A percentile compares a stretch with the other conserved stretches of the same genome.
phyloP scores from a whole-genome alignment of 2,329 filamentous ascomycete genomes.

The Aaosphaeria pasadenensis region DNA sequence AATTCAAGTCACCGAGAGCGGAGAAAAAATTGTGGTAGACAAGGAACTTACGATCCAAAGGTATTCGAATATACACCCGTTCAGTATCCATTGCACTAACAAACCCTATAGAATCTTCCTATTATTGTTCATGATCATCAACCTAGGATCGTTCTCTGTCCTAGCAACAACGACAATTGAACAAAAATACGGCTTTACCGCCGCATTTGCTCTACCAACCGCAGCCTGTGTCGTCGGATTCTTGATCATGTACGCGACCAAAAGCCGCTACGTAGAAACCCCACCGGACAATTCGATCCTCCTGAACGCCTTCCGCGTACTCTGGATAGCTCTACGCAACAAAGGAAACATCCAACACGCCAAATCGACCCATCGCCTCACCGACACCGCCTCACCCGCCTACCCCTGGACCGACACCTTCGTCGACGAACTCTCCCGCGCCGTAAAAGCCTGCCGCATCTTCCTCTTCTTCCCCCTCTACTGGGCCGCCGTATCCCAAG shows the following conservation, averaged over 20 bases:
- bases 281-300: conserved; percentile 5
- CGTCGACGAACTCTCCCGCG: conserved; percentile 15
- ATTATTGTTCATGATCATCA: conserved; percentile 16
- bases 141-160: conserved; percentile 35
- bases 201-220: conserved; percentile 67
- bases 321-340: conserved; percentile 2
- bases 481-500: conserved; percentile 48
- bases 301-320: conserved; percentile 1
- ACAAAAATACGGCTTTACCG: conserved; percentile 64
- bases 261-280: conserved; percentile 10
- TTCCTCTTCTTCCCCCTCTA: conserved; percentile 59
- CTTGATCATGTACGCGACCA: conserved; percentile 45
- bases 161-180: conserved; percentile 35
- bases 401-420: conserved; percentile 15
- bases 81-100: too few species aligned
- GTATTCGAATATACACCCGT: conserved; percentile 41
- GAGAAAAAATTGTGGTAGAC: conserved; percentile 31
- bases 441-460: conserved; percentile 16
- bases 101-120: too few species aligned
- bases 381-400: neutral
- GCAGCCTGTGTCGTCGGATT: conserved; percentile 62
- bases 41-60: conserved; percentile 33
- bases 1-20: conserved; percentile 18
- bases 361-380: conserved; percentile 6
- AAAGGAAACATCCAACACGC: conserved; percentile 10